A percentile compares a stretch with the other conserved stretches of the same genome.
phyloP scores from a whole-genome alignment of 164 flowering plant species.

The Santalum album region DNA sequence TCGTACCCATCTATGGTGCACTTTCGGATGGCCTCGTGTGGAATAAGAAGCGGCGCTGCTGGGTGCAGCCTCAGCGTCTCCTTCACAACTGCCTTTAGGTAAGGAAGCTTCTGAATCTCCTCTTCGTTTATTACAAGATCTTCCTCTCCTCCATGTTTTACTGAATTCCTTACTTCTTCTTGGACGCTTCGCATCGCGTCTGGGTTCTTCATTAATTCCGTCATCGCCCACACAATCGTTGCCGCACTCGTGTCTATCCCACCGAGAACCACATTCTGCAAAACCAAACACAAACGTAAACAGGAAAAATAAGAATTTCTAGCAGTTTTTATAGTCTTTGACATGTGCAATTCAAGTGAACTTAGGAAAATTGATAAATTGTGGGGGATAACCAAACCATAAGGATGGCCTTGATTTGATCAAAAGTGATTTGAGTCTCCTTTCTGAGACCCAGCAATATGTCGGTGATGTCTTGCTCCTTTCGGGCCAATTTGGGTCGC shows the following conservation, averaged over 20 bases:
- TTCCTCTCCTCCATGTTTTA: background rate
- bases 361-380: no score
- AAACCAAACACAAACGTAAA: background rate
- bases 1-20: constrained; percentile 17
- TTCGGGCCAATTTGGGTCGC: background rate
- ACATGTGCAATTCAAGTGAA: no score
- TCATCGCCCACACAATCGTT: constrained; percentile 1
- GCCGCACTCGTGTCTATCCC: background rate
- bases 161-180: constrained; percentile 10
- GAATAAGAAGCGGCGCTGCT: constrained; percentile 21
- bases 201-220: constrained; percentile 15
- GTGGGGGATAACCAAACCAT: no score
- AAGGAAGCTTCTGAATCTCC: constrained; percentile 12
- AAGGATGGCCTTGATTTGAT: background rate
- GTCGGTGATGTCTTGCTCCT: background rate
- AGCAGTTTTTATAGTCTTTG: no score
- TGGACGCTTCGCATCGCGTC: constrained; percentile 10
- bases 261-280: background rate
- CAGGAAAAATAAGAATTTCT: no score
- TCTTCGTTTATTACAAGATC: constrained; percentile 10
- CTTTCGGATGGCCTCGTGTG: constrained; percentile 11
- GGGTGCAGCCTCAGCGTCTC: constrained; percentile 26
- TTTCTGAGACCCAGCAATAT: background rate
- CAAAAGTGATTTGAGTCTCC: background rate
- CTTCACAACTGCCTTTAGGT: constrained; percentile 26